Conservation (phyloP, 2,329 filamentous ascomycete genomes). For the Albifimbria verrucaria region DNA sequence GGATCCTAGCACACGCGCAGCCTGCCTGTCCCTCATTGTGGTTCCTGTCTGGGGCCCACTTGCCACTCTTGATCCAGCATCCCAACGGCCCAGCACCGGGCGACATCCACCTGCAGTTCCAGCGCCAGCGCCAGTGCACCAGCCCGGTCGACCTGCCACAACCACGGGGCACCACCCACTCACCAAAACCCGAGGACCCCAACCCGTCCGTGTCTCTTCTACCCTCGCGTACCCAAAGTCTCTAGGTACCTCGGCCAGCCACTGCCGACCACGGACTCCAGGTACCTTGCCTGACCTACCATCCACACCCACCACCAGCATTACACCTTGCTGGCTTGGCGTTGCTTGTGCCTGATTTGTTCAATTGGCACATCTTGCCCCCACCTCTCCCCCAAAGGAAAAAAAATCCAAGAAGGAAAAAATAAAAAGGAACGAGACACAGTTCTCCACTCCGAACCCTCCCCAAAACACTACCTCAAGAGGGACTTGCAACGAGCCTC, state of each 20-base stretch:
- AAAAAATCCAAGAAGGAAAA: constrained; percentile 20
- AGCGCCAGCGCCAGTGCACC: background rate
- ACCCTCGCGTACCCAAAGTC: background rate
- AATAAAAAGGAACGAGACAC: constrained; percentile 41
- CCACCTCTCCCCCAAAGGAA: constrained; percentile 17
- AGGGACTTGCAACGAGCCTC: constrained; percentile 37
- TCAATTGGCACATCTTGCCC: constrained; percentile 16
- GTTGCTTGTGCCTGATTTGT: constrained; percentile 16
- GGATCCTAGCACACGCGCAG: constrained; percentile 23
- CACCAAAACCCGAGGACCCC: background rate
- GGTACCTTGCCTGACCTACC: constrained; percentile 16
- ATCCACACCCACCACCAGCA: constrained; percentile 11
- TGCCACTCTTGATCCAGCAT: constrained; percentile 19
- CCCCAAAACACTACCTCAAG: constrained; percentile 42
- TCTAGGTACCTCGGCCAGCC: background rate
- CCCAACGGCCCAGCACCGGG: background rate
- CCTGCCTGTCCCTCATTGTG: constrained; percentile 17
- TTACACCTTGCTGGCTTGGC: constrained; percentile 25
- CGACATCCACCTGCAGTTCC: background rate
- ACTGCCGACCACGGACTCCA: constrained; percentile 18
- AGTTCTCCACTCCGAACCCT: constrained; percentile 45
- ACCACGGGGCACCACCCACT: background rate
- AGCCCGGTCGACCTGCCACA: background rate
- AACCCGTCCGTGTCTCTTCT: background rate
- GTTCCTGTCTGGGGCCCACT: constrained; percentile 24